Conservation (phyloP, 768 basidiomycete genomes). For the Podaxis sp. region DNA sequence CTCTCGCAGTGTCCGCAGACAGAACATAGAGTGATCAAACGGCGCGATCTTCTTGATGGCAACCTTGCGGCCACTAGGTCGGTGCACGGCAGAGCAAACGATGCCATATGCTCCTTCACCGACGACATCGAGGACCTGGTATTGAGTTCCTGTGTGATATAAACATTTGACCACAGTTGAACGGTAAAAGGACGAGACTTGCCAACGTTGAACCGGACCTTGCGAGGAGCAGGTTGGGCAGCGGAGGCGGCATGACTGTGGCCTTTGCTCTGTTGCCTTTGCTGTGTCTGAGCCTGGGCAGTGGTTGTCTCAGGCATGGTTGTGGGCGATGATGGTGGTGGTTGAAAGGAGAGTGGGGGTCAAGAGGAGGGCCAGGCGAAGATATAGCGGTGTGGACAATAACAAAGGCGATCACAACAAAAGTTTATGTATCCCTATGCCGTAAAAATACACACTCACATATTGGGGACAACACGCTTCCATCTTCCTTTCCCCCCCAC, state of each 20-base stretch:
- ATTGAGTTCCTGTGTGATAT: slow-evolving; percentile 58
- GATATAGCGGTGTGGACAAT: slow-evolving; percentile 18
- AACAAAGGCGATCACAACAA: slow-evolving; percentile 11
- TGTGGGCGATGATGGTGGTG: slow-evolving; percentile 14
- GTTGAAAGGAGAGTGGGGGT: slow-evolving; percentile 20
- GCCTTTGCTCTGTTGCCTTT: slow-evolving; percentile 23
- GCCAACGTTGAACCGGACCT: slow-evolving; percentile 90
- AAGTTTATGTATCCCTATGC: slow-evolving; percentile 18
- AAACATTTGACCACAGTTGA: slow-evolving; percentile 13
- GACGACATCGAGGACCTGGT: slow-evolving; percentile 84
- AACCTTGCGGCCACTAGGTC: slow-evolving; percentile 85
- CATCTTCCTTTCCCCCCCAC: not conserved
- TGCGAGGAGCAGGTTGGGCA: slow-evolving; percentile 62
- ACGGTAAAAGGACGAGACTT: slow-evolving; percentile 21
- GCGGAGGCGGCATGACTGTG: slow-evolving; percentile 40
- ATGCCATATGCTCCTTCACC: slow-evolving; percentile 94
- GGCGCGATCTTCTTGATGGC: slow-evolving; percentile 97
- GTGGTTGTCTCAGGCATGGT: slow-evolving; percentile 28
- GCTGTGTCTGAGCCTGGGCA: slow-evolving; percentile 20
- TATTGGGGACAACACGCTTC: slow-evolving; percentile 12
- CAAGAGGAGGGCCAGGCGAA: slow-evolving; percentile 5
- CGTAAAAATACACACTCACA: slow-evolving; percentile 17
- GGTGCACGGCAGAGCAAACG: slow-evolving; percentile 90
- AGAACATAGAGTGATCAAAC: slow-evolving; percentile 96
- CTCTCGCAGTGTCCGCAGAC: slow-evolving; percentile 85